Percentiles rank a stretch among this genome's conserved stretches.
phyloP scores from a whole-genome alignment of 495 filamentous ascomycete species.

The Aspergillus affinis region DNA sequence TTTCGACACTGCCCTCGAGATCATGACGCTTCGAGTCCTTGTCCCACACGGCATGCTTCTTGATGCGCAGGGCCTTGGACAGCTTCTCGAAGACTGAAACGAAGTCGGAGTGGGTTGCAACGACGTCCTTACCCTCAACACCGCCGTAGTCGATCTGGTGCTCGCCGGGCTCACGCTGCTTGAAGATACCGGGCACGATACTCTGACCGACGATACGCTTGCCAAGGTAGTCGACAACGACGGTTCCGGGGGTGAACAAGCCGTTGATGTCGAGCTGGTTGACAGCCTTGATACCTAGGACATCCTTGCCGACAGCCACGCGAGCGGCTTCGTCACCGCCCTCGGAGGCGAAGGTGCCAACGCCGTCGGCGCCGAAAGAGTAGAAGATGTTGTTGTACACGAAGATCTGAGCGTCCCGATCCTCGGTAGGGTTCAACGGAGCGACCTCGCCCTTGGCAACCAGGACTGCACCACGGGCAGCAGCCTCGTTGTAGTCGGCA shows the following conservation, averaged over 20 bases:
- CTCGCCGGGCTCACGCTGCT: slow-evolving; percentile 94
- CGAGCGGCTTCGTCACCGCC: slow-evolving; percentile 96
- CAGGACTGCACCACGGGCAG: slow-evolving; percentile 86
- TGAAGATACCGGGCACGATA: slow-evolving; percentile 99
- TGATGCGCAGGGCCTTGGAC: slow-evolving; percentile 80
- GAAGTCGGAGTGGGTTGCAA: slow-evolving; percentile 86
- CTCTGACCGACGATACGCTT: slow-evolving; percentile 97
- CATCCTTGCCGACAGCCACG: slow-evolving; percentile 96
- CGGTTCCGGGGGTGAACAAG: slow-evolving; percentile 91
- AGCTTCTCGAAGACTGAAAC: slow-evolving; percentile 83
- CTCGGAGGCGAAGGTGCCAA: slow-evolving; percentile 93
- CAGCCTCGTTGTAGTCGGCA: slow-evolving; percentile 96
- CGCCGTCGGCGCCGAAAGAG: slow-evolving; percentile 96
- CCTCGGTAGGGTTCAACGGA: slow-evolving; percentile 95
- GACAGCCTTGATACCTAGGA: slow-evolving; percentile 86
- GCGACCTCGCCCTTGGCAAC: slow-evolving; percentile 92
- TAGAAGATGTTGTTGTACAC: slow-evolving; percentile 99
- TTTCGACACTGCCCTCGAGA: slow-evolving; percentile 94
- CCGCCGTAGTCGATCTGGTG: slow-evolving; percentile 99
- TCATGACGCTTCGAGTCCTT: slow-evolving; percentile 89
- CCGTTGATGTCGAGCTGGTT: slow-evolving; percentile 96
- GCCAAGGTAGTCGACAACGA: slow-evolving; percentile 95
- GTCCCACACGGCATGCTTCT: slow-evolving; percentile 97
- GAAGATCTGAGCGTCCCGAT: slow-evolving; percentile 92
- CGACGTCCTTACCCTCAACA: slow-evolving; percentile 94